phyloP scores from a whole-genome alignment of 2,329 filamentous ascomycete genomes.

The Talaromyces albobiverticillius region DNA sequence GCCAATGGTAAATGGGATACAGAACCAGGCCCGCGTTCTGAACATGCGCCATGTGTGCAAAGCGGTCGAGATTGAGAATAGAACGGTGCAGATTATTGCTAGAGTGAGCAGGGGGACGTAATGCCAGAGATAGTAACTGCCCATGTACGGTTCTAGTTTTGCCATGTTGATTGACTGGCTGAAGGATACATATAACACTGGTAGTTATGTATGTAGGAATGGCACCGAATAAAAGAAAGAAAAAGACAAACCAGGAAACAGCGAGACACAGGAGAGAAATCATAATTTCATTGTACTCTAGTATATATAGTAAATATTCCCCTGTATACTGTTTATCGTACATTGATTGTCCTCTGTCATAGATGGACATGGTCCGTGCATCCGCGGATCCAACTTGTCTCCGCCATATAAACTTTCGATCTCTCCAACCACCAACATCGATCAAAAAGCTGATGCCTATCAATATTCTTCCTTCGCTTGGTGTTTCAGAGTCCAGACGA shows the following conservation, averaged over 20 bases:
- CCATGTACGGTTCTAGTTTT: neutral
- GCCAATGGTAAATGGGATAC: constrained; percentile 37
- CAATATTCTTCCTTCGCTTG: too few species aligned
- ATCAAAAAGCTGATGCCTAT: too few species aligned
- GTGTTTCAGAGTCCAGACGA: too few species aligned
- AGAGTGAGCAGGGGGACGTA: constrained; percentile 46
- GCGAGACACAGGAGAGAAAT: neutral
- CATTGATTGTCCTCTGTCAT: too few species aligned
- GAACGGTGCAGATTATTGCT: constrained; percentile 44
- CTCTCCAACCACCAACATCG: too few species aligned
- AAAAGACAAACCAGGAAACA: neutral
- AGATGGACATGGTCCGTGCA: neutral
- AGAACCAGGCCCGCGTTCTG: constrained; percentile 49
- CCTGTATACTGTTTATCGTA: too few species aligned
- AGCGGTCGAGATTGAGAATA: constrained; percentile 45
- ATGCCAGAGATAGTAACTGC: constrained; percentile 24
- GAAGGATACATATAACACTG: too few species aligned
- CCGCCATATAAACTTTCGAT: too few species aligned
- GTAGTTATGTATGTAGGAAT: neutral
- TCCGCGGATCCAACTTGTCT: neutral
- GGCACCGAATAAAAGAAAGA: too few species aligned
- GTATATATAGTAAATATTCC: neutral
- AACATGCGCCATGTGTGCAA: constrained; percentile 43
- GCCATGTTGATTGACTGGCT: too few species aligned
- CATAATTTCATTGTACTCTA: too few species aligned